phyloP scores from a whole-genome alignment of 306 rosid species.

The Castanospermum australe region DNA sequence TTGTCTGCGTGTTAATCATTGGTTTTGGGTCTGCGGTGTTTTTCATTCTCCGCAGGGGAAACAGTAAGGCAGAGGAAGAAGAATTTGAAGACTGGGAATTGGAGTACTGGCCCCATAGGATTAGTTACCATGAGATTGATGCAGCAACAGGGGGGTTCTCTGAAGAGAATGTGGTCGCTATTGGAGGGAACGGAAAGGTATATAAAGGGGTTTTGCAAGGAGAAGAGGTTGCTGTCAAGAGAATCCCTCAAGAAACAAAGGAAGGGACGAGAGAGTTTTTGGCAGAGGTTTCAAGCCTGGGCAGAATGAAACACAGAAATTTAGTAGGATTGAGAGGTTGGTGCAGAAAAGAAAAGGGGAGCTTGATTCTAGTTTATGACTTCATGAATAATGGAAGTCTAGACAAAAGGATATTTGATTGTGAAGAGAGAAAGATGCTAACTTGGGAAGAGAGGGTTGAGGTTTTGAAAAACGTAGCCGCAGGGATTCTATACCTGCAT shows the following conservation, averaged over 20 bases:
- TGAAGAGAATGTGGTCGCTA: constrained; percentile 49
- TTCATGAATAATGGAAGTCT: constrained; percentile 69
- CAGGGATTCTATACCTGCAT: constrained; percentile 59
- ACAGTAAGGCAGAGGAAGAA: constrained; percentile 25
- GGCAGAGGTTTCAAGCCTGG: constrained; percentile 69
- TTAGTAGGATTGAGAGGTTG: constrained; percentile 70
- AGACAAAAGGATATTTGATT: constrained; percentile 59
- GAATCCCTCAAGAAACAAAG: constrained; percentile 44
- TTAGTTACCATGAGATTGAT: constrained; percentile 48
- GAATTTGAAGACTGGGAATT: constrained; percentile 64
- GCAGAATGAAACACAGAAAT: constrained; percentile 68
- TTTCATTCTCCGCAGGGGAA: constrained; percentile 4
- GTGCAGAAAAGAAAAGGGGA: constrained; percentile 62
- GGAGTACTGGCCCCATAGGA: constrained; percentile 71
- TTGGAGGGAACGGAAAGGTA: constrained; percentile 59
- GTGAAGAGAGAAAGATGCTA: constrained; percentile 36
- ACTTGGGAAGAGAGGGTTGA: constrained; percentile 57
- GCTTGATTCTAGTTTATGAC: constrained; percentile 61
- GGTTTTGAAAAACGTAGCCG: constrained; percentile 57
- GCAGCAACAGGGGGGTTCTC: constrained; percentile 56
- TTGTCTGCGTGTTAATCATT: constrained; percentile 28
- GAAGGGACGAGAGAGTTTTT: constrained; percentile 66
- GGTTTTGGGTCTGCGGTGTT: constrained; percentile 18
- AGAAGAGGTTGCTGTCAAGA: constrained; percentile 59
- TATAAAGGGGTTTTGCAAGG: constrained; percentile 59